These are phyloP conservation scores for Coleophoma eucalyptorum DNA, from an alignment of 2,329 filamentous ascomycete species.

Conservation along the genomic window DNA sequence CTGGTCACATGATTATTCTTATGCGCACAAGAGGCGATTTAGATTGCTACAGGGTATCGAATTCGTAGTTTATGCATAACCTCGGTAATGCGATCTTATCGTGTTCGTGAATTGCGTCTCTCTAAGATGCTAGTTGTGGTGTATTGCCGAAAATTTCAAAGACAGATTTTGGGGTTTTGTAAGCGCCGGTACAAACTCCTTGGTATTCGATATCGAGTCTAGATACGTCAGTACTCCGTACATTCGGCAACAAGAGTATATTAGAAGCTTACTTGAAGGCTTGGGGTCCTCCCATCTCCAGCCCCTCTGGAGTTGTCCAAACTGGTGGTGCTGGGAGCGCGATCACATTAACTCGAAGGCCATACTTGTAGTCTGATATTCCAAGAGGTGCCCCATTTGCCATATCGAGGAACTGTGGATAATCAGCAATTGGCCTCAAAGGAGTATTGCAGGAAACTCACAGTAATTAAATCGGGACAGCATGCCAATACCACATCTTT, in stretches of 20 bases:
- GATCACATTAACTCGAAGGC: constrained; percentile 45
- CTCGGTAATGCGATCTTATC: too few relatives aligned
- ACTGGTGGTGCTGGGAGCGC: constrained; percentile 44
- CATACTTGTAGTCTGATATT: constrained; percentile 46
- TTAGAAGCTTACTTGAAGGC: constrained; percentile 31
- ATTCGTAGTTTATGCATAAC: too few relatives aligned
- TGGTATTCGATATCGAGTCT: constrained; percentile 22
- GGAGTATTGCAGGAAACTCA: not conserved
- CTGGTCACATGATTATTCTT: too few relatives aligned
- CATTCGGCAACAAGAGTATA: too few relatives aligned
- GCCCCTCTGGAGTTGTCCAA: constrained; percentile 37
- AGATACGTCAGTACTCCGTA: not conserved
- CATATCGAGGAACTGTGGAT: constrained; percentile 35
- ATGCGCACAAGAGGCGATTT: too few relatives aligned
- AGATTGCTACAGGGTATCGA: too few relatives aligned
- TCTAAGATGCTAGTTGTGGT: not conserved
- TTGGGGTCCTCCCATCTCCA: constrained; percentile 35
- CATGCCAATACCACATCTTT: constrained; percentile 17
- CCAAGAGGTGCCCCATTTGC: constrained; percentile 45
- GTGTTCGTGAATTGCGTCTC: too few relatives aligned
- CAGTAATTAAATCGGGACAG: constrained; percentile 24
- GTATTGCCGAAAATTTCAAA: constrained; percentile 21
- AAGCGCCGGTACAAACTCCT: constrained; percentile 14
- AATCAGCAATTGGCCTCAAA: not conserved
- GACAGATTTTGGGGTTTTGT: constrained; percentile 22